Base-by-base conservation (phyloP, 2,329 filamentous ascomycete species). In the Cladosporium colombiae region DNA sequence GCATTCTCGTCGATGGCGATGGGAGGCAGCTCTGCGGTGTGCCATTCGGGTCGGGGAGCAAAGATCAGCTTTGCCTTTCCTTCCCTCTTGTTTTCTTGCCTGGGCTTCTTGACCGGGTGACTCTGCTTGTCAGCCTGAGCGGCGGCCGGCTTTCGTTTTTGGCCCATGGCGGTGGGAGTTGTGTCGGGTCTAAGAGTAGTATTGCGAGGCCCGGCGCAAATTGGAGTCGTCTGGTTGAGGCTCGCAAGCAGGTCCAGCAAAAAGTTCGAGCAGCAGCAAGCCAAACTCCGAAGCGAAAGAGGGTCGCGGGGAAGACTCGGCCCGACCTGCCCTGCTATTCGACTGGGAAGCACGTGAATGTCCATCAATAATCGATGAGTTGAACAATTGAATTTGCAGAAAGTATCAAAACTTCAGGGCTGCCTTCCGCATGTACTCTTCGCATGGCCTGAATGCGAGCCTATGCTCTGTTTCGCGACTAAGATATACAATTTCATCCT, bases 21-120 rank as follows among this genome's bases (percentile, higher is more conserved):
- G 29, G 84, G 78, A 21, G 87, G 84, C 49, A 90, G 79, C 68
- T 83, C 77, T 63, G 83, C 82, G 35, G 85, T 81, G 75, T 90
- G 88, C 89, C 89, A 91, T 76, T 91, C 89, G 23, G 88, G 84
- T 72, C 87, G 83, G 62, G 88, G 86, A 68, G 83, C 80, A 72
- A 90, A 84, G 49, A 73, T 63, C 53, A 74, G 65, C 61, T 71
- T 73, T 40, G 68, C 49, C 65, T 73, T 76, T 46, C 70, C 65
- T 46, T 68, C 68, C 64, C 71, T 71, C 21, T 67, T 65, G 50
- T 65, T 59, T 50, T 66, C 63, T 61, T 66, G 57, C 13, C 59
- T 50, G 62, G 44, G 62, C 57, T 67, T 62, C 68, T 75, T 74
- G 53, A 71, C 68, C 13, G 74, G 73, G 6, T 70, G 69, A 2